A percentile compares a stretch with the other conserved stretches of the same genome.
Conservation (phyloP, 495 filamentous ascomycete species). For the Aspergillus nidulans region DNA sequence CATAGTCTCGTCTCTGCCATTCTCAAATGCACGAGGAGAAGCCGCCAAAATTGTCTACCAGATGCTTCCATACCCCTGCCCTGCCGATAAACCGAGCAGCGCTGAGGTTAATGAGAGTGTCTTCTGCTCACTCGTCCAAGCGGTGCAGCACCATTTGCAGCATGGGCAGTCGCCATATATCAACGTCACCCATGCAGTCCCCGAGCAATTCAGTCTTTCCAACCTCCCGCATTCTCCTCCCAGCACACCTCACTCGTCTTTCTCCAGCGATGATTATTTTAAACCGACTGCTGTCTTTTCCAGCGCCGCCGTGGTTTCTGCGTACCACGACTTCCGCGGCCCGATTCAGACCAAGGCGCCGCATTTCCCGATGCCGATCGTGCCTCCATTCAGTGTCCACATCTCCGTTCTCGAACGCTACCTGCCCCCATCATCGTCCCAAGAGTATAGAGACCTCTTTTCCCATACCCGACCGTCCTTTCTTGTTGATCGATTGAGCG, state of each 20-base stretch:
- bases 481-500: constrained; percentile 62
- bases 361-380: constrained; percentile 55
- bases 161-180: constrained; percentile 49
- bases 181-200: constrained; percentile 61
- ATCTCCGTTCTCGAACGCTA: constrained; percentile 67
- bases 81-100: constrained; percentile 39
- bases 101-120: constrained; percentile 32
- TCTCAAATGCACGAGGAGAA: constrained; percentile 33
- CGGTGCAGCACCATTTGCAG: constrained; percentile 48
- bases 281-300: constrained; percentile 49
- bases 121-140: constrained; percentile 48
- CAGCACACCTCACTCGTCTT: constrained; percentile 48
- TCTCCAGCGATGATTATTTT: constrained; percentile 51
- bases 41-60: constrained; percentile 58
- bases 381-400: constrained; percentile 60
- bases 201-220: constrained; percentile 56
- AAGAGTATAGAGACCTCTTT: constrained; percentile 62
- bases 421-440: constrained; percentile 57
- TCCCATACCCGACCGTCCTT: constrained; percentile 50
- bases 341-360: constrained; percentile 34
- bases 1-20: constrained; percentile 34
- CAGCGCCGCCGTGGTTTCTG: constrained; percentile 52
- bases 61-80: constrained; percentile 57
- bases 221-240: constrained; percentile 60
- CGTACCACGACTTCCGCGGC: constrained; percentile 52